Evolutionary conservation across 2,329 filamentous ascomycete species (phyloP).

Genomic region (Cercospora sp.): DNA sequence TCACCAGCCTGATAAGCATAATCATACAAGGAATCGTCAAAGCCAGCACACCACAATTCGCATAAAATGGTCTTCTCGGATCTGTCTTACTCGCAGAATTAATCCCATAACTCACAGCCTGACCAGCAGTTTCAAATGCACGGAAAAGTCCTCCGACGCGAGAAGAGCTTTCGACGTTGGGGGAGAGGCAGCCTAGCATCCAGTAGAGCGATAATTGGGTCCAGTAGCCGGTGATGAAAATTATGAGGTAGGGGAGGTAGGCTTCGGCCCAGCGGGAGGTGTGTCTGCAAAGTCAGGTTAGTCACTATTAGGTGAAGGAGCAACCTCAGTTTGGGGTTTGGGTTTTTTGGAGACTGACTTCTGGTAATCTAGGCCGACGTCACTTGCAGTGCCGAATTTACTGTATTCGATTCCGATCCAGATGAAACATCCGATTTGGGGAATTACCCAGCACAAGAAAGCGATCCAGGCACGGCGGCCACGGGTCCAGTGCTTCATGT

Average conservation of each 20-base stretch:
- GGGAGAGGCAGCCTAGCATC: slow-evolving; percentile 43
- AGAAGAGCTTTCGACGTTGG: slow-evolving; percentile 38
- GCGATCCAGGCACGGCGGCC: slow-evolving; percentile 35
- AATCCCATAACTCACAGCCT: slow-evolving; percentile 35
- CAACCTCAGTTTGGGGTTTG: too few relatives aligned
- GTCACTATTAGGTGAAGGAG: too few relatives aligned
- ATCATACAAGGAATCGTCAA: slow-evolving; percentile 27
- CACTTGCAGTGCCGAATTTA: slow-evolving; percentile 9
- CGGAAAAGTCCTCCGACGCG: slow-evolving; percentile 36
- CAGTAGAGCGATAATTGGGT: slow-evolving; percentile 40
- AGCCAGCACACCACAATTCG: slow-evolving; percentile 26
- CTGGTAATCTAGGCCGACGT: slow-evolving; percentile 24
- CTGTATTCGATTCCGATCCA: slow-evolving; percentile 36
- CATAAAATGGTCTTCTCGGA: slow-evolving; percentile 20
- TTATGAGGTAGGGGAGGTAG: slow-evolving; percentile 31
- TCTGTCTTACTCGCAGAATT: slow-evolving; percentile 21
- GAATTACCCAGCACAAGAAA: slow-evolving; percentile 36
- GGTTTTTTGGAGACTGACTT: slow-evolving; percentile 10
- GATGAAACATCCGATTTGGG: slow-evolving; percentile 37
- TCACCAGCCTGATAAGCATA: slow-evolving; percentile 24
- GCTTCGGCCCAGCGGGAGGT: slow-evolving; percentile 24
- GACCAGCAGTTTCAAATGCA: slow-evolving; percentile 52
- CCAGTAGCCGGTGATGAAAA: slow-evolving; percentile 31
- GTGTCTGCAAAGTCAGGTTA: slow-evolving; percentile 6
- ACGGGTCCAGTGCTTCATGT: slow-evolving; percentile 37